These are phyloP conservation scores for Wickerhamiella pararugosa DNA, from an alignment of 1,139 yeast genomes.

Conservation along the genomic window DNA sequence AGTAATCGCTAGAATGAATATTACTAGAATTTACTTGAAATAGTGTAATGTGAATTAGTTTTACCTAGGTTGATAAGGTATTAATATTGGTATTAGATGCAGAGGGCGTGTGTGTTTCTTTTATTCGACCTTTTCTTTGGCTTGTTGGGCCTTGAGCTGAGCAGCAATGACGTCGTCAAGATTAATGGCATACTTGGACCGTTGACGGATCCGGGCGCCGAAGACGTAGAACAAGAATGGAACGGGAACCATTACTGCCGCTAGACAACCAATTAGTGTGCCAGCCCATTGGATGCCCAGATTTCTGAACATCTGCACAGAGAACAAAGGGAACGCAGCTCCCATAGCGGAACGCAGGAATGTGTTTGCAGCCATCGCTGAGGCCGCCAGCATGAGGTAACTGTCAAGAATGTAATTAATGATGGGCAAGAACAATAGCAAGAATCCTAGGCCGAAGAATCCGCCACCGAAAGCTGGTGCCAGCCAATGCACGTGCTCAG, in stretches of 20 bases:
- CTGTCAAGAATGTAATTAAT: constrained; percentile 70
- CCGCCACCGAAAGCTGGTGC: constrained; percentile 68
- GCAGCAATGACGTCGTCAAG: constrained; percentile 1
- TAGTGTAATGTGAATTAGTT: no score
- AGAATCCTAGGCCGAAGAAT: constrained; percentile 58
- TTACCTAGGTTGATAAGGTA: no score
- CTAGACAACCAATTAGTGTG: constrained; percentile 56
- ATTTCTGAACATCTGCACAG: constrained; percentile 54
- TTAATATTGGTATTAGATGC: no score
- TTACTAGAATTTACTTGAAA: no score
- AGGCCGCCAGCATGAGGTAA: constrained; percentile 67
- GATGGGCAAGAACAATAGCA: constrained; percentile 63
- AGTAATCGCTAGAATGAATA: no score
- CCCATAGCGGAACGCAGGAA: constrained; percentile 65
- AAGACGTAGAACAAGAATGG: constrained; percentile 57
- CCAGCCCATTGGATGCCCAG: constrained; percentile 80
- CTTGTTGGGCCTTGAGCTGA: not conserved
- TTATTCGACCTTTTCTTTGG: not conserved
- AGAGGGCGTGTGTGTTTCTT: no score
- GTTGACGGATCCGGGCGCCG: constrained; percentile 47
- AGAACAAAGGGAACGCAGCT: constrained; percentile 70
- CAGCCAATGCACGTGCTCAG: constrained; percentile 40
- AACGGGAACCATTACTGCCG: constrained; percentile 47
- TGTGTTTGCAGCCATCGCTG: constrained; percentile 82
- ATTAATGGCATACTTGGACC: constrained; percentile 35